These are phyloP conservation scores for Tetraselmis striata DNA, from an alignment of 139 green algal genomes.

Conservation along the genomic window DNA sequence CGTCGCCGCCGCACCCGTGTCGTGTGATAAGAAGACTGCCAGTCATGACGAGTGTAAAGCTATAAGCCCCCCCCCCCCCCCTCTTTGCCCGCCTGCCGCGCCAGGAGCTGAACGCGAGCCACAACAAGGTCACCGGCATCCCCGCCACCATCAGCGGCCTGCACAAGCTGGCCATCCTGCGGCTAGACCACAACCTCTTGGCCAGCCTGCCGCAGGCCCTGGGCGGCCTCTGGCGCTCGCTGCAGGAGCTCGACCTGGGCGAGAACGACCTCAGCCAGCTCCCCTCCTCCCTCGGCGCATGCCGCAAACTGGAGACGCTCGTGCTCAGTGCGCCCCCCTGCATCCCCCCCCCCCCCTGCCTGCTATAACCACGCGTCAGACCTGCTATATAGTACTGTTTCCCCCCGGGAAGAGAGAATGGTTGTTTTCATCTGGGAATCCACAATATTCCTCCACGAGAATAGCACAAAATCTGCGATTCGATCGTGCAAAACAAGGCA, in stretches of 20 bases:
- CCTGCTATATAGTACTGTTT: too few relatives aligned
- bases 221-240: neutral
- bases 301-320: neutral
- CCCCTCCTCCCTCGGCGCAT: neutral
- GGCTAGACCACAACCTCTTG: neutral
- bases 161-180: neutral
- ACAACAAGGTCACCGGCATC: neutral
- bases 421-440: too few relatives aligned
- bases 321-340: neutral
- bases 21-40: too few relatives aligned
- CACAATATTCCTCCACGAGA: too few relatives aligned
- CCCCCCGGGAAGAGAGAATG: too few relatives aligned
- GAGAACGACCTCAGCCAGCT: neutral
- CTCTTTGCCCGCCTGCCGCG: too few relatives aligned
- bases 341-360: neutral
- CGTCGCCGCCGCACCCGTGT: too few relatives aligned
- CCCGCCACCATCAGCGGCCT: neutral
- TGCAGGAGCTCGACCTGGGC: neutral
- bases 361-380: too few relatives aligned
- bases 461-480: too few relatives aligned
- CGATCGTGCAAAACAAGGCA: too few relatives aligned
- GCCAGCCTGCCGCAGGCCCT: neutral
- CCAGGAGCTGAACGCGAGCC: neutral
- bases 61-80: too few relatives aligned
- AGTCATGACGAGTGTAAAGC: too few relatives aligned